Percentiles rank a stretch among this genome's conserved stretches.
Evolutionary conservation across 768 basidiomycete species (phyloP).

Genomic region (Mycena rosella): DNA sequence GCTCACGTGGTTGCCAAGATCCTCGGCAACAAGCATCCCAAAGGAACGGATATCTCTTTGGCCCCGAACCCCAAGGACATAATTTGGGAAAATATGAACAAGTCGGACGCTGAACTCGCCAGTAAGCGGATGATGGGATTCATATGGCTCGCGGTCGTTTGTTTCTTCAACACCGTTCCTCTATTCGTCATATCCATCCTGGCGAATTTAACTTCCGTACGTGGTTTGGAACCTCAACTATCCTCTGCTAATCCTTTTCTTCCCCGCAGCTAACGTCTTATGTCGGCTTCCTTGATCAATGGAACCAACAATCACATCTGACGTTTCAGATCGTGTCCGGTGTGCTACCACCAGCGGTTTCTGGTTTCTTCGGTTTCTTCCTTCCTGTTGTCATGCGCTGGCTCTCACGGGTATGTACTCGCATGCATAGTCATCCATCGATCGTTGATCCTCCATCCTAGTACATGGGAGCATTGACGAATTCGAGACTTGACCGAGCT

Average conservation of each 20-base stretch:
- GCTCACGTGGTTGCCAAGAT: constrained; percentile 76
- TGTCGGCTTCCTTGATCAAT: constrained; percentile 80
- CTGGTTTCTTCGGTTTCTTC: constrained; percentile 90
- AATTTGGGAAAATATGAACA: constrained; percentile 93
- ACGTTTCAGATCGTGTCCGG: constrained; percentile 91
- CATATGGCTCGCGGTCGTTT: constrained; percentile 79
- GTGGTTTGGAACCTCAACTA: not conserved
- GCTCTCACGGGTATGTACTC: constrained; percentile 74
- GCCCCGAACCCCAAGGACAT: constrained; percentile 88
- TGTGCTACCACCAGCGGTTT: constrained; percentile 91
- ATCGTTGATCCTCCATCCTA: constrained; percentile 74
- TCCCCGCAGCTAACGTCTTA: constrained; percentile 68
- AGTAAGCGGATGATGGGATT: constrained; percentile 84
- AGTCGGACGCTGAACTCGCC: constrained; percentile 72
- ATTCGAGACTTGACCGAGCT: constrained; percentile 87
- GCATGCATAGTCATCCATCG: constrained; percentile 64
- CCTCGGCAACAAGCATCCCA: constrained; percentile 64
- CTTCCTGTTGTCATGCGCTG: constrained; percentile 93
- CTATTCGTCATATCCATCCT: constrained; percentile 90
- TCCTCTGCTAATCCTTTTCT: constrained; percentile 31
- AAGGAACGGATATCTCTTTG: constrained; percentile 66
- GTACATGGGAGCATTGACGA: constrained; percentile 73
- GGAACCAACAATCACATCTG: constrained; percentile 71
- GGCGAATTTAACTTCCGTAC: constrained; percentile 88
- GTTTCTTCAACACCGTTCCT: constrained; percentile 96